Percentiles rank a stretch among this genome's conserved stretches.
Evolutionary conservation across 2,329 filamentous ascomycete genomes (phyloP).

Genomic region (Alternaria gaisen): DNA sequence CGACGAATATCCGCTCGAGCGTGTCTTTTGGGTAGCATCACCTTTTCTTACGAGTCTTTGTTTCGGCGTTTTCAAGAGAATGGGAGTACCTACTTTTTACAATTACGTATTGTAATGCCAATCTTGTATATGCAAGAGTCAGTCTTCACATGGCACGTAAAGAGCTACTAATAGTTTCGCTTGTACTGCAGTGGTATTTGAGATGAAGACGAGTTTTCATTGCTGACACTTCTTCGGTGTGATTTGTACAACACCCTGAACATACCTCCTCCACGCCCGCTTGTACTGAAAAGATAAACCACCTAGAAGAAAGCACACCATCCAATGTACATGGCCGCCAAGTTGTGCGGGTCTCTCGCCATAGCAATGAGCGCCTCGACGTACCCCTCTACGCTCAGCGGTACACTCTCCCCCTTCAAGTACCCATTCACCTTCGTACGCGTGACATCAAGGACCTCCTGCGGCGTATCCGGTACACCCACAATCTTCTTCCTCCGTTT

Average conservation of each 20-base stretch:
- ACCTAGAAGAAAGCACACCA: constrained; percentile 77
- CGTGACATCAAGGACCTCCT: constrained; percentile 89
- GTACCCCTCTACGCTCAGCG: constrained; percentile 93
- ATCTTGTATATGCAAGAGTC: constrained; percentile 15
- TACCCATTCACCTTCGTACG: constrained; percentile 85
- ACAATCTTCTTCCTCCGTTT: constrained; percentile 64
- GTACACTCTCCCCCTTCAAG: constrained; percentile 86
- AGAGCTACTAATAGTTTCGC: background rate
- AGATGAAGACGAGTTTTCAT: background rate
- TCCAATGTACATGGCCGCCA: constrained; percentile 96
- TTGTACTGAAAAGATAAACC: background rate
- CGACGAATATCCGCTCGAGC: constrained; percentile 9
- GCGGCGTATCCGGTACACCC: constrained; percentile 71
- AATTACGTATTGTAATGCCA: constrained; percentile 22
- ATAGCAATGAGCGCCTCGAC: constrained; percentile 94
- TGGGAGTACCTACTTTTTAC: constrained; percentile 13
- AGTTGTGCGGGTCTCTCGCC: constrained; percentile 79
- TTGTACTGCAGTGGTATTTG: background rate
- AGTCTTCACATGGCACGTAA: background rate
- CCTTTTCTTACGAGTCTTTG: constrained; percentile 10
- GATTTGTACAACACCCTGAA: background rate
- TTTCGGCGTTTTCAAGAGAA: constrained; percentile 16
- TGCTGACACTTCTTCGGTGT: background rate
- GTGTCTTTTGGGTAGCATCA: constrained; percentile 12
- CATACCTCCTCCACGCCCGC: background rate